Evolutionary conservation across 805 yeast genomes (phyloP).

Genomic region (Brettanomyces sp.): DNA sequence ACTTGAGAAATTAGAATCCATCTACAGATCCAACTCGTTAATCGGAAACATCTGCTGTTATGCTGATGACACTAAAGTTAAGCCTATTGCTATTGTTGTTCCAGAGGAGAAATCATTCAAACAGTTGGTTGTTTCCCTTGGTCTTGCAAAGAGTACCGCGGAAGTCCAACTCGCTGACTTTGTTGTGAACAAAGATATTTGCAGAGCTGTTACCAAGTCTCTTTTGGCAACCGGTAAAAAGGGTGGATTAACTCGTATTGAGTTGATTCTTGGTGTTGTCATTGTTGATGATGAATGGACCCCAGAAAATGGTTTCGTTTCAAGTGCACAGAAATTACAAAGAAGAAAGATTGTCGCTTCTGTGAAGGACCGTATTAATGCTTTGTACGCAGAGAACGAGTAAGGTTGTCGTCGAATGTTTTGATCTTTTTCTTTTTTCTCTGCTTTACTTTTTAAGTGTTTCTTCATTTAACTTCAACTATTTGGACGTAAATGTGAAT

Average conservation of each 20-base stretch:
- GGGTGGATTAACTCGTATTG: slow-evolving; percentile 80
- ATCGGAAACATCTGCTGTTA: slow-evolving; percentile 84
- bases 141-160: slow-evolving; percentile 34
- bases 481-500: too few species aligned
- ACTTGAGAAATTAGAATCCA: slow-evolving; percentile 84
- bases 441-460: background rate
- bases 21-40: slow-evolving; percentile 73
- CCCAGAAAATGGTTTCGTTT: slow-evolving; percentile 87
- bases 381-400: slow-evolving; percentile 35
- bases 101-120: slow-evolving; percentile 66
- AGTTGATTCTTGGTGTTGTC: slow-evolving; percentile 69
- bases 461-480: background rate
- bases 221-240: slow-evolving; percentile 66
- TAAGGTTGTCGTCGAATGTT: background rate
- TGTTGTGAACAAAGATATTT: slow-evolving; percentile 48
- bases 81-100: slow-evolving; percentile 85
- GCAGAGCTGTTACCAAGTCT: slow-evolving; percentile 43
- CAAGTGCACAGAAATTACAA: slow-evolving; percentile 94
- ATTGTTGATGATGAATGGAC: slow-evolving; percentile 93
- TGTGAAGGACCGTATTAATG: slow-evolving; percentile 59
- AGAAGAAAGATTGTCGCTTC: slow-evolving; percentile 77
- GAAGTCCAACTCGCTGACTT: slow-evolving; percentile 35
- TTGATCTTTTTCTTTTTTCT: background rate
- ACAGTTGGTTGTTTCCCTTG: slow-evolving; percentile 48
- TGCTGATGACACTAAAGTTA: slow-evolving; percentile 80